A percentile compares a stretch with the other conserved stretches of the same genome.
Evolutionary conservation across 2,329 filamentous ascomycete species (phyloP).

Genomic region (Xylariales sp.): DNA sequence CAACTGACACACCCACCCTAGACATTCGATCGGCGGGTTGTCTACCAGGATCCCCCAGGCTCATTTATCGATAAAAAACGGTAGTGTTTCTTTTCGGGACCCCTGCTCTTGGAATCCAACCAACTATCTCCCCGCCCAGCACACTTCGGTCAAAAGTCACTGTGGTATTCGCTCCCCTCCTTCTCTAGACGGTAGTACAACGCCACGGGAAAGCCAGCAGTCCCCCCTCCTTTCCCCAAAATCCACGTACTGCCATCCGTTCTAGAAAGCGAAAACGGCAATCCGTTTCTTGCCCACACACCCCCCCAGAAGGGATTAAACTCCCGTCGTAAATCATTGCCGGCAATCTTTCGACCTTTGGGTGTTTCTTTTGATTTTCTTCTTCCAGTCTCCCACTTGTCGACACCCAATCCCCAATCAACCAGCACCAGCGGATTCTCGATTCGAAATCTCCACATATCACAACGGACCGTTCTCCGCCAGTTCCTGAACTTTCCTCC

Average conservation of each 20-base stretch:
- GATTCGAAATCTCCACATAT: no score
- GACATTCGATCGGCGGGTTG: not conserved
- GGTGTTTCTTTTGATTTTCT: no score
- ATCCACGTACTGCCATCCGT: slow-evolving; percentile 4
- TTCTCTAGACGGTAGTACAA: slow-evolving; percentile 3
- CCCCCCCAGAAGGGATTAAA: not conserved
- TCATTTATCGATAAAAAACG: not conserved
- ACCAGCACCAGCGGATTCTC: no score
- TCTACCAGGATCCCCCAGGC: slow-evolving; percentile 1
- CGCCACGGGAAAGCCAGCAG: not conserved
- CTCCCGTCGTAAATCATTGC: no score
- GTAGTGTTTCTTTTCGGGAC: not conserved
- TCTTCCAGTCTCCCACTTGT: no score
- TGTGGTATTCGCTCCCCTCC: slow-evolving; percentile 2
- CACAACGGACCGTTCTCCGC: no score
- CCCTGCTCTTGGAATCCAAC: slow-evolving; percentile 1
- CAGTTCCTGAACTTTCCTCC: no score
- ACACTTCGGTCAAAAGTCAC: slow-evolving; percentile 4
- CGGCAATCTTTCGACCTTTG: no score
- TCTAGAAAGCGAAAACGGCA: not conserved
- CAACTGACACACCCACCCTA: no score
- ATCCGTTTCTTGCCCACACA: slow-evolving; percentile 1
- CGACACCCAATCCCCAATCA: no score
- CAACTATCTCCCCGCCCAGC: not conserved
- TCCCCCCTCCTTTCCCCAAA: no score